Base-by-base conservation (phyloP, 2,329 filamentous ascomycete species). In the Penicillium psychrosexuale region DNA sequence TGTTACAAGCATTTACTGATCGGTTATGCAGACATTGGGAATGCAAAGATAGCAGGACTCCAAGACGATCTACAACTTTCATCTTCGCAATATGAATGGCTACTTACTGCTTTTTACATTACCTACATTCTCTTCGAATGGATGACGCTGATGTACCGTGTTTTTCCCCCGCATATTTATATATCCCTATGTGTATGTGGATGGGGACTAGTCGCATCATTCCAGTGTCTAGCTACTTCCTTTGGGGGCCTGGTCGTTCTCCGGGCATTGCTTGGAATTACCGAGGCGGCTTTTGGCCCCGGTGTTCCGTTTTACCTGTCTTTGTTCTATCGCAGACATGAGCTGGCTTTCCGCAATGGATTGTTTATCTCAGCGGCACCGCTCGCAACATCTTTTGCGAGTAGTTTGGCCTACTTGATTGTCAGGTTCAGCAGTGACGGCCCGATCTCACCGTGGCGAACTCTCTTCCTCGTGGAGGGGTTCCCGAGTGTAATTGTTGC, bases 281-380 rank as follows among this genome's bases (percentile, higher is more conserved):
- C 78, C 12, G 84, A 87, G 70, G 84, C 84, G 0, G 84, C 83
- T 0, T 87, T 87, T 62, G 79, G 80, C 1, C 83, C 84, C 0
- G 84, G 84, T 5, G 80, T 86, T 0, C 84, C 84, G 0, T 85
- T 86, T 65, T 87, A 85, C 58, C 70, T 87, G 8, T 84, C 83
- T 0, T 81, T 85, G 64, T 87, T 87, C 73, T 87, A 82, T 67
- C 78, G 77, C 13, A 75, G 82, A 7, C 76, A 84, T 44, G 93
- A 97, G 71, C 77, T 97, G 33, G 93, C 92, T 0, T 87, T 94
- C 57, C 80, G 92, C 36, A 94, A 89, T 0, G 92, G 91, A 22
- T 81, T 96, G 1, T 95, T 96, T 73, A 86, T 97, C 51, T 91
- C 90, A 0, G 92, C 84, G 0, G 82, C 83, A 7, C 83, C 83